These are phyloP conservation scores for Amylocystis lapponica DNA, from an alignment of 768 basidiomycete genomes.

Conservation along the genomic window DNA sequence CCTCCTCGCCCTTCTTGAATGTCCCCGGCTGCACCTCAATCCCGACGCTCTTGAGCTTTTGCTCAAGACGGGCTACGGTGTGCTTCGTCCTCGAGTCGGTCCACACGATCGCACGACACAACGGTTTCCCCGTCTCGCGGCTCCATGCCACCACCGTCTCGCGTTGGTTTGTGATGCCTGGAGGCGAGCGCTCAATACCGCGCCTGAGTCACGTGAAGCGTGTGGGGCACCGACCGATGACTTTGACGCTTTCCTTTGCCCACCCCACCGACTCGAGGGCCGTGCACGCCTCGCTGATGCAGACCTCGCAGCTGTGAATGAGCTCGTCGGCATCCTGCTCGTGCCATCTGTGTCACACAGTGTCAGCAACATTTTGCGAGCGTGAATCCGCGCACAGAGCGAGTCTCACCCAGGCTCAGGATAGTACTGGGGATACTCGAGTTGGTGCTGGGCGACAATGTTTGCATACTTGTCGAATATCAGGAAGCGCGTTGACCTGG, in stretches of 20 bases:
- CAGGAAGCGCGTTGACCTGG: constrained; percentile 86
- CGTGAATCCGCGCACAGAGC: background rate
- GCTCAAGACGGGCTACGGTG: constrained; percentile 74
- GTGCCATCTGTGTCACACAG: constrained; percentile 68
- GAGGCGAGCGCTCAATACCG: constrained; percentile 1
- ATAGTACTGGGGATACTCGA: constrained; percentile 93
- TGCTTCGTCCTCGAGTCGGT: constrained; percentile 90
- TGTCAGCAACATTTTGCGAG: constrained; percentile 5
- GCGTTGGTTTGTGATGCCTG: constrained; percentile 94
- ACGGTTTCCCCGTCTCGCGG: constrained; percentile 78
- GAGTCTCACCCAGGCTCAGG: constrained; percentile 67
- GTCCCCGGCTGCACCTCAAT: constrained; percentile 63
- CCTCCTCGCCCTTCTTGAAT: constrained; percentile 68
- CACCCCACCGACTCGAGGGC: constrained; percentile 72
- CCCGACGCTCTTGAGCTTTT: constrained; percentile 65
- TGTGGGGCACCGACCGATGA: constrained; percentile 62
- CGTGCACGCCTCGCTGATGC: constrained; percentile 68
- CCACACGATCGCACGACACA: constrained; percentile 94
- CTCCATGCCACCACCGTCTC: constrained; percentile 96
- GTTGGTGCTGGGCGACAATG: constrained; percentile 83
- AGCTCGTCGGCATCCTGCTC: constrained; percentile 90
- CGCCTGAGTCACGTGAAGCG: constrained; percentile 3
- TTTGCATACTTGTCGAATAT: constrained; percentile 84
- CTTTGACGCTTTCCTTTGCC: constrained; percentile 77
- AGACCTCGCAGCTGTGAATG: constrained; percentile 62